These are phyloP conservation scores for Venturia carpophila DNA, from an alignment of 2,329 filamentous ascomycete species.

Conservation along the genomic window DNA sequence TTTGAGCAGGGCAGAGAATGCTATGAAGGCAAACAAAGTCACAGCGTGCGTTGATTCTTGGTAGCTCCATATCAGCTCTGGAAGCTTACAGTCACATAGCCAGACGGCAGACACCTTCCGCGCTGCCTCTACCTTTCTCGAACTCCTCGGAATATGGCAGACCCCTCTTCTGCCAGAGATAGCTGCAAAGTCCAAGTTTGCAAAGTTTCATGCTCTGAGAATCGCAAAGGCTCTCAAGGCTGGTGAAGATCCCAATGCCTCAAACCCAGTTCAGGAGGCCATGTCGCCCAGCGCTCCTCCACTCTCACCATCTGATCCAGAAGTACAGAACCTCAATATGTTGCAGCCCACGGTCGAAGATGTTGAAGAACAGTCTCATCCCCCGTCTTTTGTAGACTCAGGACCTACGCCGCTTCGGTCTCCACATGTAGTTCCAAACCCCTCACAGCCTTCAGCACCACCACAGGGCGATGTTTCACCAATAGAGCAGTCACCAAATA, in stretches of 20 bases:
- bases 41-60: constrained; percentile 51
- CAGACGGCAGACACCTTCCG: constrained; percentile 93
- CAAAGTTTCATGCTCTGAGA: constrained; percentile 88
- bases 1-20: constrained; percentile 74
- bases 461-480: constrained; percentile 43
- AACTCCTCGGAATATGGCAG: constrained; percentile 75
- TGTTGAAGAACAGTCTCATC: constrained; percentile 49
- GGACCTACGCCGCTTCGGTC: constrained; percentile 24
- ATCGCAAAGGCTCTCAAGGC: constrained; percentile 88
- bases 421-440: constrained; percentile 39
- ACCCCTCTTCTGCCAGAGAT: constrained; percentile 58
- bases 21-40: constrained; percentile 73
- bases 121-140: constrained; percentile 85
- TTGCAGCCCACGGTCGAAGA: constrained; percentile 52
- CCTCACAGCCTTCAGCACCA: constrained; percentile 21
- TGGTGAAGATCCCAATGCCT: constrained; percentile 83
- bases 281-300: constrained; percentile 39
- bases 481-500: constrained; percentile 42
- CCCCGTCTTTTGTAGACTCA: constrained; percentile 31
- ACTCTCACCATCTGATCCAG: constrained; percentile 57
- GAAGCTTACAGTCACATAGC: constrained; percentile 37
- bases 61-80: constrained; percentile 11
- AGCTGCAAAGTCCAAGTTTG: constrained; percentile 83
- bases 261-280: constrained; percentile 63
- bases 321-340: constrained; percentile 49